phyloP scores from a whole-genome alignment of 192 early-diverging fungal species.

The Backusella morwellensis region DNA sequence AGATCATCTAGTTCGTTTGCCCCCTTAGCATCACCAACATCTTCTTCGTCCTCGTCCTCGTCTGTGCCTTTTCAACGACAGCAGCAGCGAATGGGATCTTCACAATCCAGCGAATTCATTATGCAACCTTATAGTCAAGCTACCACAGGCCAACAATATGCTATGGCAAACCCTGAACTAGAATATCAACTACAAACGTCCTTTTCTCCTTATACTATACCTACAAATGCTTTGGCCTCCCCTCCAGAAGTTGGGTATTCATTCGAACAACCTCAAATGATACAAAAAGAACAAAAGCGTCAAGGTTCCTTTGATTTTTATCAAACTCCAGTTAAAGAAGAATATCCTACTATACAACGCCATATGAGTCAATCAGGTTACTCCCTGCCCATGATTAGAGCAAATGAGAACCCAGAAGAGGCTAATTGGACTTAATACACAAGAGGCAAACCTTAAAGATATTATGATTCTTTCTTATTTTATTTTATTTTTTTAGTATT shows the following conservation, averaged over 20 bases:
- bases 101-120: conserved; percentile 2
- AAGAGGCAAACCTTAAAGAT: not conserved
- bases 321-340: conserved; percentile 4
- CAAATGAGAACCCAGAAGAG: conserved; percentile 10
- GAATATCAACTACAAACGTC: not conserved
- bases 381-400: conserved; percentile 17
- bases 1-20: not conserved
- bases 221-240: conserved; percentile 9
- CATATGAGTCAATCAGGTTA: not conserved
- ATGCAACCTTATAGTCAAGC: not conserved
- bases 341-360: conserved; percentile 9
- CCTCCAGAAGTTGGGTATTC: conserved; percentile 5
- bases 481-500: conserved; percentile 3
- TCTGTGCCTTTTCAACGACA: conserved; percentile 8
- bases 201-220: conserved; percentile 17
- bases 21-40: conserved; percentile 18
- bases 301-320: not conserved
- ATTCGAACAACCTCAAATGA: conserved; percentile 3
- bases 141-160: not conserved
- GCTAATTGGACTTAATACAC: conserved; percentile 7
- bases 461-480: conserved; percentile 2
- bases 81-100: not conserved
- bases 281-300: not conserved
- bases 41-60: conserved; percentile 1
- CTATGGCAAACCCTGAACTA: not conserved